Evolutionary conservation across 306 rosid genomes (phyloP), one percentile per base, ranked within the genome.

Genomic region (Elaeagnus macrophylla): DNA sequence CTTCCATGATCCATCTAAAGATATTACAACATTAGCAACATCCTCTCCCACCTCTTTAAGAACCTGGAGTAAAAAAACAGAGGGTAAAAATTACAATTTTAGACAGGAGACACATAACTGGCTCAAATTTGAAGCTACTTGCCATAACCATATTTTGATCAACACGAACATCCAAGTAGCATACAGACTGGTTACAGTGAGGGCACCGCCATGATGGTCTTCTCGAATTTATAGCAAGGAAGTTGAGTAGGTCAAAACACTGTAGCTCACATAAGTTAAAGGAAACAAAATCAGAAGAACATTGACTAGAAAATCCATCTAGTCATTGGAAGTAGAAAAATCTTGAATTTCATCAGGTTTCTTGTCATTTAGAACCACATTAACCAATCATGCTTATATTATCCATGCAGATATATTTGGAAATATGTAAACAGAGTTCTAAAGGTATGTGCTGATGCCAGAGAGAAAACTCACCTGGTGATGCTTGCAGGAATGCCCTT

Each of bases 191-290:
- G 72, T 73, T 85, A 75, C 99, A 91, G 73, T 80, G 94, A 39
- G 99, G 99, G 72, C 99, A 91, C 75, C 96, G 87, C 99, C 96
- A 91, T 16, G 81, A 78, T 61, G 99, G 99, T 70, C 83, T 79
- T 76, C 81, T 84, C 45, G 78, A 67, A 82, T 87, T 91, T 56
- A 87, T 84, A 59, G 64, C 60, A 13, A 82, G 36, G 59, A 51
- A 91, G 75, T 91, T 87, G 60, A 57, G 10, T 53, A 91, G 80
- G 82, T 91, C 96, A 44, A 91, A 91, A 72, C 96, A 91, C 99
- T 91, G 48, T 67, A 76, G 46, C 58, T 32, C 57, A 41, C 57
- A 76, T 50, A 56, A 38, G 48, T 47, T 11, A 57, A 38, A 69
- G 42, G 14, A 57, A 35, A n/a, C 18, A 43, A 56, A 35, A 49